Percentiles rank a stretch among this genome's conserved stretches.
These are phyloP conservation scores for Hygrophorus pudorinus DNA, from an alignment of 768 basidiomycete genomes.

Conservation along the genomic window DNA sequence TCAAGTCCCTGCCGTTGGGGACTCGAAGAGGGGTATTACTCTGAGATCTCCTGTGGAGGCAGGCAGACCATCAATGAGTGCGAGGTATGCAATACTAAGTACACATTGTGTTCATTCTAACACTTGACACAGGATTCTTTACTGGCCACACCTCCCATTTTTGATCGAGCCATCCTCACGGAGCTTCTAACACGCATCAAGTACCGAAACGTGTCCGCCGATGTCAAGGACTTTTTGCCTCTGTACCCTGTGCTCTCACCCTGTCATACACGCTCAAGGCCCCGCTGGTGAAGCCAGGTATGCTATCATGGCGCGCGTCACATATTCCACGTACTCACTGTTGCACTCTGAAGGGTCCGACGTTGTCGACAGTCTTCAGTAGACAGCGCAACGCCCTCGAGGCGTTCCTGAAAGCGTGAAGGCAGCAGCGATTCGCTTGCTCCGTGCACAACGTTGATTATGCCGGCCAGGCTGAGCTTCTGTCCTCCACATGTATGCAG, in stretches of 20 bases:
- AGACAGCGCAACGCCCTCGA: too few relatives aligned
- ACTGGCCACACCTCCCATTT: slow-evolving; percentile 89
- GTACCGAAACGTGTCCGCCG: slow-evolving; percentile 53
- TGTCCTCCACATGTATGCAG: too few relatives aligned
- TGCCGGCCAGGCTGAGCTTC: too few relatives aligned
- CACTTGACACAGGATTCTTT: slow-evolving; percentile 64
- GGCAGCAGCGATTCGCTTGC: too few relatives aligned
- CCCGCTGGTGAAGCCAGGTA: too few relatives aligned
- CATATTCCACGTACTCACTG: too few relatives aligned
- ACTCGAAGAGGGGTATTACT: slow-evolving; percentile 97
- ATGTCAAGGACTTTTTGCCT: slow-evolving; percentile 57
- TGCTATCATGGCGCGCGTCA: too few relatives aligned
- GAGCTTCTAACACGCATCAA: slow-evolving; percentile 90
- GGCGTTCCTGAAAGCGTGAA: too few relatives aligned
- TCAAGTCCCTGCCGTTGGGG: slow-evolving; percentile 95
- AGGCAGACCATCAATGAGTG: slow-evolving; percentile 94
- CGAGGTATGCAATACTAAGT: slow-evolving; percentile 45
- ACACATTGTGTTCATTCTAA: not conserved
- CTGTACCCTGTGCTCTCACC: slow-evolving; percentile 89
- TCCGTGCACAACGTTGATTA: too few relatives aligned
- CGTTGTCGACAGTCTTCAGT: too few relatives aligned
- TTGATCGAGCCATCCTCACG: slow-evolving; percentile 87
- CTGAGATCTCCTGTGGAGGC: slow-evolving; percentile 95
- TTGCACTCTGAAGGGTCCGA: too few relatives aligned
- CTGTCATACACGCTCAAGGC: slow-evolving; percentile 95